Evolutionary conservation across 2,329 filamentous ascomycete species (phyloP).

Genomic region (Pseudovirgaria hyperparasitica): DNA sequence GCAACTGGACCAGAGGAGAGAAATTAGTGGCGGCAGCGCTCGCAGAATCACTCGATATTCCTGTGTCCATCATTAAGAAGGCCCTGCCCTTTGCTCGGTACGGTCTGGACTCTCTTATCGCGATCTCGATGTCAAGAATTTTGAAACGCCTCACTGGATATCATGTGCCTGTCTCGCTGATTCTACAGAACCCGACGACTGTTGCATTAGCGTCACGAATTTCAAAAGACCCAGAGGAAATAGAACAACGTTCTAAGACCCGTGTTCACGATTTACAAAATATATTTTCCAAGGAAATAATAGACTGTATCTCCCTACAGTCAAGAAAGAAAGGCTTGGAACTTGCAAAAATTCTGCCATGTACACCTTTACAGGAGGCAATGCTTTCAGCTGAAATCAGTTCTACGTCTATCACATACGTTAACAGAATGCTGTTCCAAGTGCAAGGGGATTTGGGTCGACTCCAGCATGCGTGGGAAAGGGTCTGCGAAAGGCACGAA

Average conservation of each 20-base stretch:
- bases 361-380: conserved; percentile 75
- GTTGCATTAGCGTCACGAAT: conserved; percentile 13
- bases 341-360: conserved; percentile 55
- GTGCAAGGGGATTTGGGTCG: conserved; percentile 37
- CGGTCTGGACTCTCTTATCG: conserved; percentile 73
- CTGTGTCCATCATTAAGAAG: conserved; percentile 37
- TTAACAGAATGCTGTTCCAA: conserved; percentile 57
- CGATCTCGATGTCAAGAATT: conserved; percentile 53
- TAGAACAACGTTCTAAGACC: neutral
- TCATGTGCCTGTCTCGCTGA: conserved; percentile 50
- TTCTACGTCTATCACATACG: conserved; percentile 44
- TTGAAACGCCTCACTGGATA: conserved; percentile 36
- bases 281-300: conserved; percentile 4
- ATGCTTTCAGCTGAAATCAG: conserved; percentile 55
- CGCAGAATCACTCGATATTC: conserved; percentile 34
- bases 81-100: conserved; percentile 66
- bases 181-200: conserved; percentile 59
- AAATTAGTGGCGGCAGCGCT: conserved; percentile 42
- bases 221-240: neutral
- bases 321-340: conserved; percentile 11
- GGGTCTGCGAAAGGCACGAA: conserved; percentile 52
- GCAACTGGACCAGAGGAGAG: conserved; percentile 45
- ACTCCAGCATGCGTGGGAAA: conserved; percentile 49
- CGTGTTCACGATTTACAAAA: conserved; percentile 8
- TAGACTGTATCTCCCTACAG: neutral